Evolutionary conservation across 1,284 basidiomycete species (phyloP).

Genomic region (Pseudozyma hubeiensis): DNA sequence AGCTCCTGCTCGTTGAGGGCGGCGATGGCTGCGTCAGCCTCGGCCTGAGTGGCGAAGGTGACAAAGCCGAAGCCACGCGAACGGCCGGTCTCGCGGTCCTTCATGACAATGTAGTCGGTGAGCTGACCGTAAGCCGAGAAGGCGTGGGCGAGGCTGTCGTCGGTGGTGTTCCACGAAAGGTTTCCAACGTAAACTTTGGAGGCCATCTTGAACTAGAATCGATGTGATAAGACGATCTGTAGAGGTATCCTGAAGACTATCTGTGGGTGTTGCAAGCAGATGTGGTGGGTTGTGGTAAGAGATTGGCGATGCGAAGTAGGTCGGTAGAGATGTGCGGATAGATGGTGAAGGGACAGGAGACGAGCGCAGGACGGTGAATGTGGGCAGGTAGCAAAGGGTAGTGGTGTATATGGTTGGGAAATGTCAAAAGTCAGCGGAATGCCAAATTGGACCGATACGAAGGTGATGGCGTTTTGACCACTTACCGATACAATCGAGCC

Average conservation of each 20-base stretch:
- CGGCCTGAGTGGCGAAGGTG: conserved; percentile 70
- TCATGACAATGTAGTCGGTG: conserved; percentile 78
- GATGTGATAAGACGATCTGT: conserved; percentile 23
- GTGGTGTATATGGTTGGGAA: background rate
- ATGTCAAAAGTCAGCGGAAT: too few relatives aligned
- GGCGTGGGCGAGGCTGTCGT: conserved; percentile 67
- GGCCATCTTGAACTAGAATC: conserved; percentile 57
- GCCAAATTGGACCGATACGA: too few relatives aligned
- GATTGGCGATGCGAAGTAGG: background rate
- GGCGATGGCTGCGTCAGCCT: conserved; percentile 84
- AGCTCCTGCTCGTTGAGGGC: conserved; percentile 90
- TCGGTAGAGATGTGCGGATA: background rate
- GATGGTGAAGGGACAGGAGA: background rate
- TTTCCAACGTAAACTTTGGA: conserved; percentile 69
- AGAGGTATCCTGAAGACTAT: conserved; percentile 46
- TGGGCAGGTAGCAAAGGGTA: background rate
- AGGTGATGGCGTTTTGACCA: conserved; percentile 1
- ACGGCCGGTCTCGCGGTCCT: conserved; percentile 94
- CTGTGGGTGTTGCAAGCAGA: conserved; percentile 12
- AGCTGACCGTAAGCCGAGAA: conserved; percentile 67
- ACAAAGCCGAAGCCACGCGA: conserved; percentile 94
- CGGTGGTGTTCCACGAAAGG: conserved; percentile 68
- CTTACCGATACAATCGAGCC: conserved; percentile 59
- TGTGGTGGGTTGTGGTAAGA: background rate
- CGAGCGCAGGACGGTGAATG: too few relatives aligned